Base-by-base conservation (phyloP, 2,329 filamentous ascomycete species). In the Trichoderma harzianum region DNA sequence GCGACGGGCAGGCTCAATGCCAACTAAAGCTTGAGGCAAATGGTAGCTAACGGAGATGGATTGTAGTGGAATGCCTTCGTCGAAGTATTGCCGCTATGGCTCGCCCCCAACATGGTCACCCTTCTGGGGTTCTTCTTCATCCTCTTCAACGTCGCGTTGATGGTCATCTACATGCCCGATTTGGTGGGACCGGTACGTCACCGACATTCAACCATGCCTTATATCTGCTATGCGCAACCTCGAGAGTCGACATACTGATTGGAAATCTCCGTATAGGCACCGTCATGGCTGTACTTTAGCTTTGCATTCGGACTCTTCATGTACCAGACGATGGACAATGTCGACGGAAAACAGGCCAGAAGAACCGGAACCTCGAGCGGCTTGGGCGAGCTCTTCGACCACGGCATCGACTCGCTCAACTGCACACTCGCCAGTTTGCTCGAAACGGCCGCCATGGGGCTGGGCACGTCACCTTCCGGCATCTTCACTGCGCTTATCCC, bases 271-370 rank as follows among this genome's bases (percentile, higher is more conserved):
- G 55, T 70, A 72, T 18, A 96, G 91, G 93, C 91, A 24, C 94
- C 95, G 10, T 88, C 91, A 78, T 98, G 96, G 95, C 82, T 98
- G 24, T 98, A 97, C 85, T 97, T 93, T 80, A 97, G 94, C 83
- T 98, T 98, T 81, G 95, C 95, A 1, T 89, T 97, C 75, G 96
- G 96, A 53, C 88, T 99, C 72, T 99, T 97, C 92, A 96, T 97
- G 93, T 97, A 98, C 83, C 97, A 96, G 77, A 99, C 96, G 16
- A 95, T 99, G 92, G 96, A 99, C 85, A 99, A 99, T 81, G 92
- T 98, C 75, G 96, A 99, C 82, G 96, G 96, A 76, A 99, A 99
- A 84, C 96, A 99, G 85, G 96, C 96, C 72, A 89, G 96, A 75
- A 89, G 96, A 78, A 99, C 96, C 5, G 95, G 95, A 68, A 98